Percentiles rank a stretch among this genome's conserved stretches.
Conservation (phyloP, 2,329 filamentous ascomycete species). For the Epichloe glyceriae region DNA sequence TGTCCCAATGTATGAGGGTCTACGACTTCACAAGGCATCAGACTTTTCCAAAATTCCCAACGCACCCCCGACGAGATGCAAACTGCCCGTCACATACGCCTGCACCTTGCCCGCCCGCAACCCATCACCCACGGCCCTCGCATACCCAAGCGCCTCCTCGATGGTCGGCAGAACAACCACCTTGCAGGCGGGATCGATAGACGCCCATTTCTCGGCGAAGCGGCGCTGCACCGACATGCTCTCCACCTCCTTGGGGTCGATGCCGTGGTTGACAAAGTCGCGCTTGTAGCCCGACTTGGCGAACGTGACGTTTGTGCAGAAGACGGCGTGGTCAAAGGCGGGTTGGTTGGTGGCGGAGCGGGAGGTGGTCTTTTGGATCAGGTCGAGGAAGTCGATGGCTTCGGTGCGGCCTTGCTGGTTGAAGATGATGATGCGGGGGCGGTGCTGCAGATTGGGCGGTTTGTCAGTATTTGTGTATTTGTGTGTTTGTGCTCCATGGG, state of each 20-base stretch:
- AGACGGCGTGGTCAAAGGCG: slow-evolving; percentile 60
- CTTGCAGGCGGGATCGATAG: slow-evolving; percentile 32
- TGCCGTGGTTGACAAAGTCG: slow-evolving; percentile 44
- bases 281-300: slow-evolving; percentile 36
- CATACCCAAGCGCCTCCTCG: slow-evolving; percentile 39
- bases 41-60: slow-evolving; percentile 35
- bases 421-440: slow-evolving; percentile 58
- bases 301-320: slow-evolving; percentile 64
- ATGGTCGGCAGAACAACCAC: slow-evolving; percentile 38
- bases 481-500: background rate
- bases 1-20: no score
- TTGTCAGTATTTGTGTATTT: background rate
- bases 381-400: slow-evolving; percentile 39
- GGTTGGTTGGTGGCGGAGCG: slow-evolving; percentile 14
- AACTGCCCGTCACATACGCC: slow-evolving; percentile 46
- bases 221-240: slow-evolving; percentile 38
- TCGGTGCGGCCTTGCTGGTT: slow-evolving; percentile 61
- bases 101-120: slow-evolving; percentile 26
- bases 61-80: slow-evolving; percentile 48
- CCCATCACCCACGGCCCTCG: slow-evolving; percentile 22
- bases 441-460: slow-evolving; percentile 10
- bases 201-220: slow-evolving; percentile 38
- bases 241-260: slow-evolving; percentile 37
- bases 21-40: slow-evolving; percentile 24
- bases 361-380: slow-evolving; percentile 26